These are phyloP conservation scores for Crocinoboletus sp. DNA, from an alignment of 1,284 basidiomycete species.

Conservation along the genomic window DNA sequence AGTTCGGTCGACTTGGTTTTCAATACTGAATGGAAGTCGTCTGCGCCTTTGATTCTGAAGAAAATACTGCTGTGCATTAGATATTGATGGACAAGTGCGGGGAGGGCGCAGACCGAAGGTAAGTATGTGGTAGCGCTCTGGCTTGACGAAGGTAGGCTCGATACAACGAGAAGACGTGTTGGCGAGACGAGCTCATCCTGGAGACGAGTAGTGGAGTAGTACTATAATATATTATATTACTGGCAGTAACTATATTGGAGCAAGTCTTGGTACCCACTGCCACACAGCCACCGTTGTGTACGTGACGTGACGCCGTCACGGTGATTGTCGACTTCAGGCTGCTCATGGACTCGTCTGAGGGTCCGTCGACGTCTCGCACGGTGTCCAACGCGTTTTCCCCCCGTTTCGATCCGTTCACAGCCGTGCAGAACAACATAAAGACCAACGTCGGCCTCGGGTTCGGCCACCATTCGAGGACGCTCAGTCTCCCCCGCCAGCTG, in stretches of 20 bases:
- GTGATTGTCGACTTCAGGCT: conserved; percentile 1
- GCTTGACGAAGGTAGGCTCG: conserved; percentile 31
- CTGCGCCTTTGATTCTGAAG: conserved; percentile 55
- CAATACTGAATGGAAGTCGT: conserved; percentile 48
- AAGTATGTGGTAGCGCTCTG: conserved; percentile 23
- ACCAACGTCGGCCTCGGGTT: conserved; percentile 1
- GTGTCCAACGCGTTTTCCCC: conserved; percentile 3
- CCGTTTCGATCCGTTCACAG: conserved; percentile 6
- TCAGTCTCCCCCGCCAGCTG: conserved; percentile 18
- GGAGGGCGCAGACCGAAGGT: conserved; percentile 25
- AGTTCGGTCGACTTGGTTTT: conserved; percentile 29
- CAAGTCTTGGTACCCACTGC: too few species aligned
- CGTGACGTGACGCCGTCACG: too few species aligned
- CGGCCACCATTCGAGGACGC: conserved; percentile 5
- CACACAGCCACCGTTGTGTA: too few species aligned
- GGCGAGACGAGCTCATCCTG: conserved; percentile 5
- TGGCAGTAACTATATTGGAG: too few species aligned
- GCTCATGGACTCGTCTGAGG: too few species aligned
- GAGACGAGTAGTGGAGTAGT: too few species aligned
- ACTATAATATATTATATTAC: too few species aligned
- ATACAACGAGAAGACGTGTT: conserved; percentile 22
- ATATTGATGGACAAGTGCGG: not conserved
- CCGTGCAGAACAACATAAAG: not conserved
- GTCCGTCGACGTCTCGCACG: conserved; percentile 7
- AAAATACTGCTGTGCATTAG: conserved; percentile 48